Evolutionary conservation across 257 asterid genomes (phyloP).

Genomic region (Schizonepeta tenuifolia): DNA sequence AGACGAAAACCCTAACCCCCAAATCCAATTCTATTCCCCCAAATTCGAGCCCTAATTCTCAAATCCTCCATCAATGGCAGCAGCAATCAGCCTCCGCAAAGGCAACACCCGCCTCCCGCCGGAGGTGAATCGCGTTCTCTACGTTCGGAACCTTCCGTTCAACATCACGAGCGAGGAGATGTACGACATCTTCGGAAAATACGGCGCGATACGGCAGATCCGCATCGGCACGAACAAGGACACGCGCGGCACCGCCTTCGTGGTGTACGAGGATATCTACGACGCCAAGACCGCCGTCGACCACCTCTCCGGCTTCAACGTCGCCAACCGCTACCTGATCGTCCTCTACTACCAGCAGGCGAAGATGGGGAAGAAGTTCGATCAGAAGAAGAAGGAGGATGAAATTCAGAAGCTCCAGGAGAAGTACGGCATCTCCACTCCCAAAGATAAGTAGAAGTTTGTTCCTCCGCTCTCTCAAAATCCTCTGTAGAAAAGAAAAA

Average conservation of each 20-base stretch:
- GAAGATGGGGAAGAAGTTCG: slow-evolving; percentile 94
- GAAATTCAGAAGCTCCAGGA: slow-evolving; percentile 86
- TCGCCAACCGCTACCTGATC: slow-evolving; percentile 81
- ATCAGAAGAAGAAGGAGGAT: slow-evolving; percentile 91
- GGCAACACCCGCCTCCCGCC: slow-evolving; percentile 91
- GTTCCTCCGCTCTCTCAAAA: background rate
- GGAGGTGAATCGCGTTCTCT: slow-evolving; percentile 83
- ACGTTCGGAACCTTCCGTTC: slow-evolving; percentile 89
- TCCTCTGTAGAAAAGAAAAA: background rate
- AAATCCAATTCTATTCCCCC: too few species aligned
- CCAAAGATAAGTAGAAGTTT: slow-evolving; percentile 58
- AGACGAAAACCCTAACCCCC: too few species aligned
- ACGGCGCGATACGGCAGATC: slow-evolving; percentile 90
- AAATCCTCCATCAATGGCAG: slow-evolving; percentile 56
- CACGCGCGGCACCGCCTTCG: slow-evolving; percentile 93
- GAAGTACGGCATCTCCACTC: slow-evolving; percentile 66
- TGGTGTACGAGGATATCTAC: slow-evolving; percentile 92
- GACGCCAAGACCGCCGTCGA: slow-evolving; percentile 95
- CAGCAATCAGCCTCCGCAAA: slow-evolving; percentile 81
- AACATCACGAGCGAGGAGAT: slow-evolving; percentile 96
- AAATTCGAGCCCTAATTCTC: slow-evolving; percentile 23
- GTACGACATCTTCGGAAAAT: slow-evolving; percentile 94
- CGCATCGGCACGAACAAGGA: slow-evolving; percentile 89
- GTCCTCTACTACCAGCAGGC: slow-evolving; percentile 93
- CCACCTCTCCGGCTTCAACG: slow-evolving; percentile 90